These are phyloP conservation scores for Zizania palustris DNA, from an alignment of 202 grass and related monocot genomes.

Conservation along the genomic window DNA sequence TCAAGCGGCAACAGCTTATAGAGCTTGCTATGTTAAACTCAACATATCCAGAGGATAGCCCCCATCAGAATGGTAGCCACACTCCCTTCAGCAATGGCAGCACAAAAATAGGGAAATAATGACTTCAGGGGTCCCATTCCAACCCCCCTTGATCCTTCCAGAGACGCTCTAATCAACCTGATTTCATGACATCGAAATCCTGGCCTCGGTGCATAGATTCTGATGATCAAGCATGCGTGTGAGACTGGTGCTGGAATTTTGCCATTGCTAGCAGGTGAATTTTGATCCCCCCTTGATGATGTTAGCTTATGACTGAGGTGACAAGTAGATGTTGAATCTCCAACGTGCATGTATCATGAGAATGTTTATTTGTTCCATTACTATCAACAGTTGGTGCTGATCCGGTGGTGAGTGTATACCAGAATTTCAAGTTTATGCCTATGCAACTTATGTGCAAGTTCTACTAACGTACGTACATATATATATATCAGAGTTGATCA, in stretches of 20 bases:
- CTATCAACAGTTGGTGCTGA: constrained; percentile 26
- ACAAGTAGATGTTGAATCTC: constrained; percentile 25
- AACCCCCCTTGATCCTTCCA: constrained; percentile 28
- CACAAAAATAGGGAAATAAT: constrained; percentile 66
- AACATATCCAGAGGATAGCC: constrained; percentile 65
- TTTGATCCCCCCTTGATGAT: constrained; percentile 33
- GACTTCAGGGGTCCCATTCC: constrained; percentile 27
- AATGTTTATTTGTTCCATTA: constrained; percentile 38
- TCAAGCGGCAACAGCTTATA: constrained; percentile 78
- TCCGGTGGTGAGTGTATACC: constrained; percentile 6
- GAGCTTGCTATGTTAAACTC: constrained; percentile 89
- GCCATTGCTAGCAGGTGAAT: constrained; percentile 43
- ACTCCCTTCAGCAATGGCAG: constrained; percentile 62
- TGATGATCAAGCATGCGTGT: constrained; percentile 37
- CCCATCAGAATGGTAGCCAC: constrained; percentile 31
- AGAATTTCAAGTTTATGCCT: constrained; percentile 26
- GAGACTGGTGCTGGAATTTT: constrained; percentile 14
- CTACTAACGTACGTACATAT: too few species aligned
- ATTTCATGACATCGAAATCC: neutral
- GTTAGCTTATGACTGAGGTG: constrained; percentile 30
- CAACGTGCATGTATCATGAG: constrained; percentile 41
- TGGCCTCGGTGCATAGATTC: constrained; percentile 45
- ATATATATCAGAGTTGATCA: too few species aligned
- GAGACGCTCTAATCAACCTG: constrained; percentile 35
- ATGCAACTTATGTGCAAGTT: neutral